phyloP scores from a whole-genome alignment of 2,329 filamentous ascomycete genomes.

The Thelonectria rubi region DNA sequence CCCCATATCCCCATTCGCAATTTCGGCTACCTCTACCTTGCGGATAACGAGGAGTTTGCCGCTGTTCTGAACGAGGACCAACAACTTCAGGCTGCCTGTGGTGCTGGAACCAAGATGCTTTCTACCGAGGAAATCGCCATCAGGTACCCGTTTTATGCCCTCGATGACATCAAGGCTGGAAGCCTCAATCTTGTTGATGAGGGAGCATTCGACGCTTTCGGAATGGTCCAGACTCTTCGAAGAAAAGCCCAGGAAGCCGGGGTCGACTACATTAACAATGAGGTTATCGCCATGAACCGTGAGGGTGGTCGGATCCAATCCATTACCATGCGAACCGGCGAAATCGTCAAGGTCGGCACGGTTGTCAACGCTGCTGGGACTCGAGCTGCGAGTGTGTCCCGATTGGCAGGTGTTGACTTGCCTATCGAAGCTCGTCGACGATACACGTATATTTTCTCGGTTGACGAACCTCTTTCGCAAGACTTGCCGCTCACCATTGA shows the following conservation, averaged over 20 bases:
- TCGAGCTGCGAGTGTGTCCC: slow-evolving; percentile 10
- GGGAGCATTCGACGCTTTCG: slow-evolving; percentile 23
- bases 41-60: slow-evolving; percentile 6
- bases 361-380: slow-evolving; percentile 21
- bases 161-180: slow-evolving; percentile 14
- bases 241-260: slow-evolving; percentile 3
- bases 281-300: slow-evolving; percentile 1
- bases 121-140: slow-evolving; percentile 14
- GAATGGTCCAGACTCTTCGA: slow-evolving; percentile 17
- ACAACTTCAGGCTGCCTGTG: slow-evolving; percentile 14
- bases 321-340: slow-evolving; percentile 13
- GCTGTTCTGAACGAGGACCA: slow-evolving; percentile 10
- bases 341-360: not conserved
- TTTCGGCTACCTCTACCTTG: slow-evolving; percentile 27
- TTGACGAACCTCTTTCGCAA: slow-evolving; percentile 20
- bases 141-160: slow-evolving; percentile 20
- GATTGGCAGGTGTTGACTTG: slow-evolving; percentile 12
- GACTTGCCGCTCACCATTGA: slow-evolving; percentile 24
- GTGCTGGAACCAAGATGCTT: slow-evolving; percentile 19
- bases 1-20: slow-evolving; percentile 18
- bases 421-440: slow-evolving; percentile 24
- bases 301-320: not conserved
- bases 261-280: slow-evolving; percentile 23
- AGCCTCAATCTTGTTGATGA: slow-evolving; percentile 25
- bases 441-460: slow-evolving; percentile 25